Percentiles rank a stretch among this genome's conserved stretches.
These are phyloP conservation scores for Biancaea sappan DNA, from an alignment of 306 rosid genomes.

Conservation along the genomic window DNA sequence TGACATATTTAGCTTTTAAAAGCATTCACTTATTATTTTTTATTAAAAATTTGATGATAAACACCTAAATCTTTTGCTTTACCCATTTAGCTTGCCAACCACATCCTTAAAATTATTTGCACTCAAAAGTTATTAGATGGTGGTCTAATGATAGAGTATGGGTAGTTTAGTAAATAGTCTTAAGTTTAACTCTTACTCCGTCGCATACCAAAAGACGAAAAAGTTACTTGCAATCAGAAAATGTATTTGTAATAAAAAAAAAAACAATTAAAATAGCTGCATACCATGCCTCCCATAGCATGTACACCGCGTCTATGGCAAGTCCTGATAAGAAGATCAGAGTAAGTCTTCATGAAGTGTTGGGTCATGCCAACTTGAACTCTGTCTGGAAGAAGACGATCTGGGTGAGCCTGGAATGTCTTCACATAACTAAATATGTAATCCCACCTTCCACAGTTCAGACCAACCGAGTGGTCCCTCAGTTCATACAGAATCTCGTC, in stretches of 20 bases:
- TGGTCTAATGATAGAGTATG: too few species aligned
- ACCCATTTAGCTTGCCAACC: not conserved
- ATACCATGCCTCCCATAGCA: slow-evolving; percentile 98
- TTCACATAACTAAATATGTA: slow-evolving; percentile 95
- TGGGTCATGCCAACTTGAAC: slow-evolving; percentile 88
- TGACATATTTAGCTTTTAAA: too few species aligned
- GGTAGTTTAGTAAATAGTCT: too few species aligned
- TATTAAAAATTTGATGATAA: too few species aligned
- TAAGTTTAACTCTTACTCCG: too few species aligned
- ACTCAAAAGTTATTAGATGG: too few species aligned
- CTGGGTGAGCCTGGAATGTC: slow-evolving; percentile 80
- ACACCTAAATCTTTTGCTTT: too few species aligned
- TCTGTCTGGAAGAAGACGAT: slow-evolving; percentile 84
- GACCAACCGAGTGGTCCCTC: slow-evolving; percentile 82
- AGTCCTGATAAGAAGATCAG: slow-evolving; percentile 83
- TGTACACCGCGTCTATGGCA: slow-evolving; percentile 88
- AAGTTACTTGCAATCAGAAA: too few species aligned
- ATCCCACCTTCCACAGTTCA: slow-evolving; percentile 98
- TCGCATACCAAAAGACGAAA: too few species aligned
- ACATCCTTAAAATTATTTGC: not conserved
- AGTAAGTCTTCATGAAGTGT: slow-evolving; percentile 88
- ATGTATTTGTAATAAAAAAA: too few species aligned
- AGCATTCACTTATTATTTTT: too few species aligned
- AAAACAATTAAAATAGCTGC: not conserved
- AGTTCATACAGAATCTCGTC: slow-evolving; percentile 86